Evolutionary conservation across 1,139 yeast species (phyloP), one percentile per base, ranked within the genome.

Genomic region (Zygosaccharomyces sapae): DNA sequence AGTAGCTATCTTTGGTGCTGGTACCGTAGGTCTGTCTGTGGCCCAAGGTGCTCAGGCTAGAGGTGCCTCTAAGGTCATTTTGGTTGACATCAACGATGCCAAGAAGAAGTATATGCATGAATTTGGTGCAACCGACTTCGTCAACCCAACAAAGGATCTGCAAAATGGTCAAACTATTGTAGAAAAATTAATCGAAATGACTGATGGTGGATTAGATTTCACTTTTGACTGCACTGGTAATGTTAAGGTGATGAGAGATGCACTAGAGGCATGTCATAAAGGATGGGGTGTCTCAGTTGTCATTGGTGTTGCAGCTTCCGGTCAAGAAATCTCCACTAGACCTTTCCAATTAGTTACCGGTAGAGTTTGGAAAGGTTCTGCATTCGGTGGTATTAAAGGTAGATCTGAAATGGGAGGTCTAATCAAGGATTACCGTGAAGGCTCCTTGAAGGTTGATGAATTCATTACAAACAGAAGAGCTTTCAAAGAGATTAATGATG

Each of bases 281-380:
- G 98, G 98, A 56, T 94, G 98, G 97, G 98, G 98, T 70, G 81
- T 83, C 63, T 88, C 96, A 22, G 77, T 92, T 61, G 76, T 92
- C 63, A 92, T 92, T 66, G 98, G 98, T 67, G 98, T 94, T 59
- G 98, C 98, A 41, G 96, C 96, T 58, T 96, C 97, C 43, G 98
- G 98, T 59, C 79, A 89, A 71, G 97, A 92, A 72, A 90, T 94
- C 57, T 73, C 95, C 46, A 92, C 97, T 46, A 83, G 97, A 72
- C 98, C 98, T 53, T 92, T 92, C 88, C 97, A 92, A 75, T 80
- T 92, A 70, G 97, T 94, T 57, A 92, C 98, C 40, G 98, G 98
- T 61, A 83, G 98, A 73, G 95, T 86, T 45, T 92, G 98, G 97
- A 86, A 81, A 70, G 98, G 98, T 60, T 88, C 96, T 63, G 98